Evolutionary conservation across 805 yeast species (phyloP).

Genomic region (Wickerhamomyces ciferrii): DNA sequence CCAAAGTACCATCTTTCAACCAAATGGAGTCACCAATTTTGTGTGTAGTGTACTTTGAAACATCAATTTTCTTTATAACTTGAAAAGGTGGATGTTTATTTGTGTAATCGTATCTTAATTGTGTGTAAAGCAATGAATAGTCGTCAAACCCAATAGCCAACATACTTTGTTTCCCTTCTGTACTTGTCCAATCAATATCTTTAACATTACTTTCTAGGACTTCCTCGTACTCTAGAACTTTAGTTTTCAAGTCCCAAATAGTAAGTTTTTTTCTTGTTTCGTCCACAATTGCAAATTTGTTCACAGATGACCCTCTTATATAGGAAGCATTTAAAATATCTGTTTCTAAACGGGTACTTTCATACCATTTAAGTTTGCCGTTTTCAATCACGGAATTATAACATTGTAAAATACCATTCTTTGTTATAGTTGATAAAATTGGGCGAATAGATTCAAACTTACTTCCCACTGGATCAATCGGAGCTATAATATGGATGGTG

Average conservation of each 20-base stretch:
- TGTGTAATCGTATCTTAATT: constrained; percentile 84
- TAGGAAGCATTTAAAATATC: constrained; percentile 45
- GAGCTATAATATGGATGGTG: constrained; percentile 38
- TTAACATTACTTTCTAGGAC: constrained; percentile 36
- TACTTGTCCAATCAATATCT: constrained; percentile 88
- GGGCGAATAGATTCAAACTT: constrained; percentile 28
- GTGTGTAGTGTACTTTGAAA: constrained; percentile 69
- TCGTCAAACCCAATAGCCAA: constrained; percentile 74
- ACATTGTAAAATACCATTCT: constrained; percentile 40
- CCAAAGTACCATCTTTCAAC: constrained; percentile 74
- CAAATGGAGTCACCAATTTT: constrained; percentile 85
- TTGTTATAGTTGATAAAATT: constrained; percentile 55
- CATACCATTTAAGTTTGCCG: constrained; percentile 44
- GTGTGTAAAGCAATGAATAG: constrained; percentile 66
- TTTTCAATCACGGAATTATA: constrained; percentile 35
- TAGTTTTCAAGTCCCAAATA: constrained; percentile 75
- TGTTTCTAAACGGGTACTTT: constrained; percentile 46
- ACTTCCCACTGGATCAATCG: constrained; percentile 60
- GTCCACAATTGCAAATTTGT: constrained; percentile 73
- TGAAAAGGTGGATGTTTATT: constrained; percentile 74
- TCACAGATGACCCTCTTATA: constrained; percentile 70
- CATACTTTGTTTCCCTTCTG: constrained; percentile 59
- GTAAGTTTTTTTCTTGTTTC: constrained; percentile 43
- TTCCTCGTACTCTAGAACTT: constrained; percentile 59
- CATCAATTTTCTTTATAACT: constrained; percentile 67